These are phyloP conservation scores for Astrothelium macrocarpum DNA, from an alignment of 495 filamentous ascomycete species.

Conservation along the genomic window DNA sequence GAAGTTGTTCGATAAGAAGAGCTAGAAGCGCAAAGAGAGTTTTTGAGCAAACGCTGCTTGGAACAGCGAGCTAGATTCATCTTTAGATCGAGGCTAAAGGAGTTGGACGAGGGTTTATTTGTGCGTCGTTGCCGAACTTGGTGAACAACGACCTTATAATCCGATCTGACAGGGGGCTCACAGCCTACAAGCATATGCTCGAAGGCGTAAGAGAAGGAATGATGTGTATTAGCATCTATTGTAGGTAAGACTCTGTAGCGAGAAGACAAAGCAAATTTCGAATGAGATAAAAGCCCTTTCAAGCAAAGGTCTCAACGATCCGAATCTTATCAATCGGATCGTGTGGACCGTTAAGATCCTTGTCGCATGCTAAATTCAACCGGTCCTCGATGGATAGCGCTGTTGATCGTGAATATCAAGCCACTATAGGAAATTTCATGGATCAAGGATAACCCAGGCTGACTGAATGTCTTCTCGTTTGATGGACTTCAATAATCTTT, in stretches of 20 bases:
- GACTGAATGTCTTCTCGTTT: too few relatives aligned
- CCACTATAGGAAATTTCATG: too few relatives aligned
- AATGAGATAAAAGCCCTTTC: neutral
- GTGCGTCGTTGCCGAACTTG: neutral
- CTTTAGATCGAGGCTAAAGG: neutral
- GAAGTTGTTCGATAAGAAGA: slow-evolving; percentile 6
- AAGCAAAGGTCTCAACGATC: too few relatives aligned
- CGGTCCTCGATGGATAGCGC: too few relatives aligned
- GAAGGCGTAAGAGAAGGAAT: neutral
- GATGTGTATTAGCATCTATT: neutral
- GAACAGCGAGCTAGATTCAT: neutral
- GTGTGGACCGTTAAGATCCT: too few relatives aligned
- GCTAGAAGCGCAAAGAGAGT: neutral
- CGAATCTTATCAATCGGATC: too few relatives aligned
- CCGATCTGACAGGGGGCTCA: neutral
- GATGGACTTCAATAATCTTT: too few relatives aligned
- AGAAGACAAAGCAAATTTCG: neutral
- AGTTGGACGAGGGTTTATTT: neutral
- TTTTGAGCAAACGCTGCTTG: neutral
- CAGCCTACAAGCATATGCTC: neutral
- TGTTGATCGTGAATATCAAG: too few relatives aligned
- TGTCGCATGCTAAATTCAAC: too few relatives aligned
- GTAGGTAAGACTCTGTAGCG: neutral
- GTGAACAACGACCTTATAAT: neutral
- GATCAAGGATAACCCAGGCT: too few relatives aligned